Evolutionary conservation across 768 basidiomycete species (phyloP).

Genomic region (Mycena maculata): DNA sequence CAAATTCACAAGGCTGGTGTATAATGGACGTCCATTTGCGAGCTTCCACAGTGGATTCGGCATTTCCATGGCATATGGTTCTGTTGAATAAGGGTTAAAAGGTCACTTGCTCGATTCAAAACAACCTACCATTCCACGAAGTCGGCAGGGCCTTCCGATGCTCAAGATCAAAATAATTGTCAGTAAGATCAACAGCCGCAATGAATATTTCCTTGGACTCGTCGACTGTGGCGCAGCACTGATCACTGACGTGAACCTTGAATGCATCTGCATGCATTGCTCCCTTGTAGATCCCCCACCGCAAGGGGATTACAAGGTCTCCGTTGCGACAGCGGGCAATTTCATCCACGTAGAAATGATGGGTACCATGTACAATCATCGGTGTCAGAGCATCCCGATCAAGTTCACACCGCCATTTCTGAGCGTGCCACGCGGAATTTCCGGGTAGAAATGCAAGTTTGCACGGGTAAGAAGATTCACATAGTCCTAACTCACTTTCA

Average conservation of each 20-base stretch:
- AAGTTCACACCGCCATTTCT: constrained; percentile 8
- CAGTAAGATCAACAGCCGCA: neutral
- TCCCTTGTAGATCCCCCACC: constrained; percentile 29
- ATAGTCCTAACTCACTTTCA: constrained; percentile 9
- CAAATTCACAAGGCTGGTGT: constrained; percentile 45
- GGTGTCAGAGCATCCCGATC: constrained; percentile 8
- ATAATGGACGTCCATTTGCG: constrained; percentile 46
- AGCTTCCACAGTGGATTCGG: constrained; percentile 47
- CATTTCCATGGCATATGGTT: constrained; percentile 37
- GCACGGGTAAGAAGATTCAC: constrained; percentile 22
- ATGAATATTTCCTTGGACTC: neutral
- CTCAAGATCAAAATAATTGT: constrained; percentile 2
- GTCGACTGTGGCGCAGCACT: neutral
- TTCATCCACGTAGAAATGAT: constrained; percentile 31
- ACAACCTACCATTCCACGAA: neutral
- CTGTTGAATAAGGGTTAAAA: neutral
- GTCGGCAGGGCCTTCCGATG: neutral
- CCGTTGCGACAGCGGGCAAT: constrained; percentile 21
- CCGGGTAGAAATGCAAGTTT: constrained; percentile 24
- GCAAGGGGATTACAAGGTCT: constrained; percentile 29
- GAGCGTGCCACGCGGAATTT: constrained; percentile 15
- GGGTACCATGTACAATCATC: constrained; percentile 4
- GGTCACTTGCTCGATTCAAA: neutral
- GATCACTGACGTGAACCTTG: neutral
- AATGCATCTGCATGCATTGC: constrained; percentile 22